Percentiles rank a stretch among this genome's conserved stretches.
phyloP scores from a whole-genome alignment of 192 early-diverging fungal species.

The Lobosporangium transversale region DNA sequence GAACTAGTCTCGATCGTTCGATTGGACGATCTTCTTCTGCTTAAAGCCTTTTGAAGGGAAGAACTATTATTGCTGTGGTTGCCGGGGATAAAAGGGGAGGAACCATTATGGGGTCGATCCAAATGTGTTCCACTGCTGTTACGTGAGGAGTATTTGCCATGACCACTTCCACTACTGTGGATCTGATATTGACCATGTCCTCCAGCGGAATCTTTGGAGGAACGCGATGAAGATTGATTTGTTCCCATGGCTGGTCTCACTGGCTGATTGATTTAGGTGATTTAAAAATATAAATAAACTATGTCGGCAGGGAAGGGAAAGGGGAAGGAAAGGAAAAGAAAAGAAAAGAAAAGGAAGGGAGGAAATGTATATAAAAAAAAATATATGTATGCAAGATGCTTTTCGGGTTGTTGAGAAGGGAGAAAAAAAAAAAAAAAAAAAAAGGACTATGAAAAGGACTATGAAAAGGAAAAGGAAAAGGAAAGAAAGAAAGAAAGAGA shows the following conservation, averaged over 20 bases:
- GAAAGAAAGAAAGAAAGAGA: not conserved
- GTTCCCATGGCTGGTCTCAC: slow-evolving; percentile 38
- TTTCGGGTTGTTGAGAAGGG: not conserved
- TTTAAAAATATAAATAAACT: not conserved
- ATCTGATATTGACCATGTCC: slow-evolving; percentile 1
- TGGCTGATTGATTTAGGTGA: not conserved
- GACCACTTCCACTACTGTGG: not conserved
- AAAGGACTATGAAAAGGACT: not conserved
- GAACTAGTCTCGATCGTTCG: slow-evolving; percentile 6
- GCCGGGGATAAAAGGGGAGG: too few species aligned
- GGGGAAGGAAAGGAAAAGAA: not conserved
- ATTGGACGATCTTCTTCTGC: slow-evolving; percentile 37
- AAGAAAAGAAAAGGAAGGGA: not conserved
- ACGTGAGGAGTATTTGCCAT: slow-evolving; percentile 10
- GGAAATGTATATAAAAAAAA: not conserved
- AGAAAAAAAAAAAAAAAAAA: not conserved
- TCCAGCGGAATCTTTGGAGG: slow-evolving; percentile 14
- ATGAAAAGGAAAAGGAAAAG: not conserved
- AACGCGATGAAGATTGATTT: slow-evolving; percentile 21
- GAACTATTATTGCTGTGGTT: slow-evolving; percentile 1
- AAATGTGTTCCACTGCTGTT: slow-evolving; percentile 18
- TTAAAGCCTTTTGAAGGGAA: slow-evolving; percentile 25
- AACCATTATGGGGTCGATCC: not conserved
- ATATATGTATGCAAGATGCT: too few species aligned
- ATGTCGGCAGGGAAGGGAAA: not conserved